Percentiles rank a stretch among this genome's conserved stretches.
phyloP scores from a whole-genome alignment of 73 alveolate species.

The Stentor roeselii region DNA sequence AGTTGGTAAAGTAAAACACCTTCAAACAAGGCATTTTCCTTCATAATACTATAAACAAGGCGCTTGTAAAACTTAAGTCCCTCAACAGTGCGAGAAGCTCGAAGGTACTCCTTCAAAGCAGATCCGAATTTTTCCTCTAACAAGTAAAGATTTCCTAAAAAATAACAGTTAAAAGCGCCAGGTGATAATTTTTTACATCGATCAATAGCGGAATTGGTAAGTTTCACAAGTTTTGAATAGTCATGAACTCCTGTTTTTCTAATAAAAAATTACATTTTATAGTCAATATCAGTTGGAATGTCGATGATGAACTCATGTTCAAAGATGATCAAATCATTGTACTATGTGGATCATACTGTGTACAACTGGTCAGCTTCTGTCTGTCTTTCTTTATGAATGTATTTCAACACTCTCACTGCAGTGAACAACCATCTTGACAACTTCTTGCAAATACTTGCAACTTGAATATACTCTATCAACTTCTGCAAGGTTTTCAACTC shows the following conservation, averaged over 20 bases:
- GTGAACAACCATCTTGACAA: conserved; percentile 21
- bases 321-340: conserved; percentile 11
- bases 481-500: neutral
- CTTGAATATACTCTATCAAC: neutral
- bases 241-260: conserved; percentile 26
- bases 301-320: conserved; percentile 21
- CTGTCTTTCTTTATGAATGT: conserved; percentile 19
- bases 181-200: neutral
- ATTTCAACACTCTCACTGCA: conserved; percentile 22
- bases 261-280: conserved; percentile 2
- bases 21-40: neutral
- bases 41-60: neutral
- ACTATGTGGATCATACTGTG: neutral
- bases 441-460: neutral
- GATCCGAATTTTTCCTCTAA: neutral
- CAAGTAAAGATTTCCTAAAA: conserved; percentile 10
- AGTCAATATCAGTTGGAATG: conserved; percentile 24
- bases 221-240: neutral
- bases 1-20: conserved; percentile 9
- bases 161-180: neutral
- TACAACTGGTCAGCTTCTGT: conserved; percentile 23
- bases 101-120: conserved; percentile 10
- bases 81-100: neutral
- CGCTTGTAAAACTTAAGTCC: conserved; percentile 5
- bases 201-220: conserved; percentile 4